phyloP scores from a whole-genome alignment of 768 basidiomycete genomes.

The Pisolithus albus region DNA sequence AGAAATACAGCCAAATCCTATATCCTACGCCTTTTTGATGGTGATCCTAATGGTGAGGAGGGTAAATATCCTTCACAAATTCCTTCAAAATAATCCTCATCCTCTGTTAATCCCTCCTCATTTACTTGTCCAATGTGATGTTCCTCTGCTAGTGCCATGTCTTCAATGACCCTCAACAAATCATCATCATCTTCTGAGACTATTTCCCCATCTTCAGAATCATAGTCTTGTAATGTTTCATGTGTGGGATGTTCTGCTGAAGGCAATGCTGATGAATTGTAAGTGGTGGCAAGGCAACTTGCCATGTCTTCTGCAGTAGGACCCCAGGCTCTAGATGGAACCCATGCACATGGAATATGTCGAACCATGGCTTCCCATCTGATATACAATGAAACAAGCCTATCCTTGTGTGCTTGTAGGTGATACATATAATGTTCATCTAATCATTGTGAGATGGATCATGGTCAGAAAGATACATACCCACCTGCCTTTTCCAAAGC shows the following conservation, averaged over 20 bases:
- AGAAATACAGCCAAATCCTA: not conserved
- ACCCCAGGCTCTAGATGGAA: not conserved
- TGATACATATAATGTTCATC: not conserved
- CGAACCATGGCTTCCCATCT: not conserved
- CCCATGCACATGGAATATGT: not conserved
- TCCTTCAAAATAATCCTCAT: not conserved
- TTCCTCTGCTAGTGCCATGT: slow-evolving; percentile 4
- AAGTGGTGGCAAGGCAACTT: too few relatives aligned
- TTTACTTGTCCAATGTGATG: not conserved
- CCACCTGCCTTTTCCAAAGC: not conserved
- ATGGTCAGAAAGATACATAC: not conserved
- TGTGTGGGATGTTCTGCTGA: not conserved
- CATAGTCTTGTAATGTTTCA: too few relatives aligned
- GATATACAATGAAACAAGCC: not conserved
- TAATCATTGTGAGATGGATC: not conserved
- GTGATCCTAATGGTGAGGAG: not conserved
- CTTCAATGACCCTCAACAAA: not conserved
- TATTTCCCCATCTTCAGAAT: not conserved
- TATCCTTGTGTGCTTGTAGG: not conserved
- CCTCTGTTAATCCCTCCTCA: not conserved
- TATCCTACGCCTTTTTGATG: not conserved
- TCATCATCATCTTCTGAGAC: not conserved
- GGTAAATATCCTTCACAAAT: not conserved
- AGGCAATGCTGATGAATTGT: not conserved
- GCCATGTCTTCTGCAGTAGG: not conserved